Base-by-base conservation (phyloP, 2,329 filamentous ascomycete genomes). In the Talaromyces albobiverticillius region DNA sequence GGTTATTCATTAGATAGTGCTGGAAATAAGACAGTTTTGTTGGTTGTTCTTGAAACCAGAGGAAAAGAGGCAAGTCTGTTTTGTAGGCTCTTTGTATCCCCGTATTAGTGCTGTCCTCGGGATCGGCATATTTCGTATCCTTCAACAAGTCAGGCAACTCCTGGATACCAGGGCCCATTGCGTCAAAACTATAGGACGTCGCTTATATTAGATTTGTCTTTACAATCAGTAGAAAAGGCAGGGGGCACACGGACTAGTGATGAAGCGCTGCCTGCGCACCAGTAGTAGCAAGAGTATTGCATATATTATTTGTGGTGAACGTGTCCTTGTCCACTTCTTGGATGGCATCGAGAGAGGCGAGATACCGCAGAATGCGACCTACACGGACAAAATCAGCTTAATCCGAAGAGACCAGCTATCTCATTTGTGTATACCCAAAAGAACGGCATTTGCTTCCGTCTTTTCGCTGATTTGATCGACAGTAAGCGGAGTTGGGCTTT, bases 361-460 rank as follows among this genome's bases (percentile, higher is more conserved):
- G 54, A 38, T 65, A 66, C 16, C 64, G 61, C 9, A 64, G 46
- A 25, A 66, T n/a, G 23, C 58, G 59, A 14, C 52, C 59, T 46
- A 9, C 8, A 46, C 26, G 38, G 5, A n/a, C n/a, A n/a, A 52
- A 13, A 46, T 45, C 5, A 36, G n/a, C 42, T 16, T 26, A 14
- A 4, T n/a, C 18, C 14, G 14, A 31, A 16, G 7, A 26, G 10
- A 13, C 14, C 6, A 34, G 5, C 31, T 34, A 7, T 22, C 1
- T n/a, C 3, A 3, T 41, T 7, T 26, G 25, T 36, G 16, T 6
- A 14, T 38, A 31, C 43, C 51, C 22, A 47, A 29, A 31, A 53
- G 57, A 40, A 32, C 20, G 20, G n/a, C 16, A 23, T 29, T 26
- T 26, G 59, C 2, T 47, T 46, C 4, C 29, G 46, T 22, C 53